phyloP scores from a whole-genome alignment of 306 rosid genomes.

The Rosa rugosa region DNA sequence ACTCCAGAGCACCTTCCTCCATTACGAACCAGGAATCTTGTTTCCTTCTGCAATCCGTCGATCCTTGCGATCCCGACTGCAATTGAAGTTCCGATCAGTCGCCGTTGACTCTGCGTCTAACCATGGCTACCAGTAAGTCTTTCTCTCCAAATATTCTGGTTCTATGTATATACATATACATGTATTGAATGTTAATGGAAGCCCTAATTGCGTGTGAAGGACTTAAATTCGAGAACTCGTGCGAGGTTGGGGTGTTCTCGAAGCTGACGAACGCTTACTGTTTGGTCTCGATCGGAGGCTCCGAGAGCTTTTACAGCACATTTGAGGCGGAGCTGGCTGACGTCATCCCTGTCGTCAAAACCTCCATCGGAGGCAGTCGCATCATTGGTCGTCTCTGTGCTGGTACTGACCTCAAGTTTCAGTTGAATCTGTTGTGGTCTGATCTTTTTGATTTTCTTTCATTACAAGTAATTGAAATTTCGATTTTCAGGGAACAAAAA shows the following conservation, averaged over 20 bases:
- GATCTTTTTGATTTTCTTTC: background rate
- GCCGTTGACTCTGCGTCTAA: background rate
- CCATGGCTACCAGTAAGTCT: constrained; percentile 12
- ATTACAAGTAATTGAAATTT: background rate
- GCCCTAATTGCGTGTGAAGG: constrained; percentile 32
- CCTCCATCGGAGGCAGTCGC: constrained; percentile 80
- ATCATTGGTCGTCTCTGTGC: constrained; percentile 84
- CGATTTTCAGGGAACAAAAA: constrained; percentile 69
- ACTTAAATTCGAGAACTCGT: constrained; percentile 75
- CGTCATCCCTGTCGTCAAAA: constrained; percentile 76
- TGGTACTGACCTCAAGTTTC: constrained; percentile 39
- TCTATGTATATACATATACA: background rate
- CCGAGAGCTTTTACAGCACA: constrained; percentile 60
- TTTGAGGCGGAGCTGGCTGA: constrained; percentile 68
- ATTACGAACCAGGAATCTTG: background rate
- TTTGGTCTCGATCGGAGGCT: constrained; percentile 88
- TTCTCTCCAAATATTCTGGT: background rate
- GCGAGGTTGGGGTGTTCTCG: constrained; percentile 89
- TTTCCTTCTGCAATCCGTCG: background rate
- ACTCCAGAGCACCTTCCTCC: background rate
- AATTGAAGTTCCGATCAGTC: background rate
- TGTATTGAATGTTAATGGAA: background rate
- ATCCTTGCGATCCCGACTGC: background rate
- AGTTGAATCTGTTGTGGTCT: background rate
- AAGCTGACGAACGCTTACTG: constrained; percentile 91